Evolutionary conservation across 495 filamentous ascomycete species (phyloP).

Genomic region (Daldinia childiae): DNA sequence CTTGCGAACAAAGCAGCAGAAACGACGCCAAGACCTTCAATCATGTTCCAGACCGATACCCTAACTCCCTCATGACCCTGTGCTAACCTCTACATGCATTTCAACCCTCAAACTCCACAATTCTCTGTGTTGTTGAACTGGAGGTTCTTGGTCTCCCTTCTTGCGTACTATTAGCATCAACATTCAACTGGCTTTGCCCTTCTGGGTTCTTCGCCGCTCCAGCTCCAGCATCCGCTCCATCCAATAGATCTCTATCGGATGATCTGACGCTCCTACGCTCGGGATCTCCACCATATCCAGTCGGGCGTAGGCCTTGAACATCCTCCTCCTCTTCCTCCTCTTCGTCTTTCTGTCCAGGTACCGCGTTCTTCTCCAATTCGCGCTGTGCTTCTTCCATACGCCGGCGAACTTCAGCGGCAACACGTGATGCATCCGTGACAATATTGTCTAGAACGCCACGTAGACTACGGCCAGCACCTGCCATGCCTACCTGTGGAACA

Average conservation of each 20-base stretch:
- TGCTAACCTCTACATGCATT: conserved; percentile 51
- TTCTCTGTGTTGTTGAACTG: conserved; percentile 49
- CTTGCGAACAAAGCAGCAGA: conserved; percentile 26
- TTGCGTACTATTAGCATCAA: conserved; percentile 38
- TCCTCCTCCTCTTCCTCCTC: conserved; percentile 84
- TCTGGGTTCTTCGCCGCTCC: conserved; percentile 47
- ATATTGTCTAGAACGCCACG: conserved; percentile 96
- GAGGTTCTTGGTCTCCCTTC: conserved; percentile 36
- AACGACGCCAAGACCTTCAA: conserved; percentile 35
- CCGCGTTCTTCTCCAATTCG: conserved; percentile 81
- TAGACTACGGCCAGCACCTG: conserved; percentile 76
- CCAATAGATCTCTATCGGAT: conserved; percentile 79
- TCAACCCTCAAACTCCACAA: conserved; percentile 56
- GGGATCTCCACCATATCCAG: conserved; percentile 43
- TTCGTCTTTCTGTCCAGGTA: conserved; percentile 69
- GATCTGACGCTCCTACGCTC: conserved; percentile 72
- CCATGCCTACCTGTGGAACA: conserved; percentile 49
- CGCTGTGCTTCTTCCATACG: conserved; percentile 93
- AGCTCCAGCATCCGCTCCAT: conserved; percentile 79
- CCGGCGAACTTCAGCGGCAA: conserved; percentile 88
- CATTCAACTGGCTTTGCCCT: conserved; percentile 31
- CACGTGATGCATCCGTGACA: conserved; percentile 94
- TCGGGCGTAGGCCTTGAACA: conserved; percentile 50
- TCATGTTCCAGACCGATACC: conserved; percentile 39
- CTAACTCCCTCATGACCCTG: conserved; percentile 42